These are phyloP conservation scores for Fusarium albosuccineum DNA, from an alignment of 2,329 filamentous ascomycete genomes.

Conservation along the genomic window DNA sequence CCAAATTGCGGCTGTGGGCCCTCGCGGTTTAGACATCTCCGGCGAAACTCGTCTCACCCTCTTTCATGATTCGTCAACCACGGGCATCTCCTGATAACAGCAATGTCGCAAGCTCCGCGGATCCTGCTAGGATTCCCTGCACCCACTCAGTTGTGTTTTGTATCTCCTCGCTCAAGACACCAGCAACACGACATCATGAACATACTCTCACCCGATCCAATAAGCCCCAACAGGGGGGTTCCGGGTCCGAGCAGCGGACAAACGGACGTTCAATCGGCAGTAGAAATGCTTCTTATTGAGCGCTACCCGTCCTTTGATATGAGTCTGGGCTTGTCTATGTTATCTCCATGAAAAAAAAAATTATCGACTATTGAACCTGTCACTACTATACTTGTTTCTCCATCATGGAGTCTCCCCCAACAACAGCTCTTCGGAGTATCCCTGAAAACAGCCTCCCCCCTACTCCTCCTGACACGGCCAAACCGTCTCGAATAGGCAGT, in stretches of 20 bases:
- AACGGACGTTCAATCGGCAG: conserved; percentile 26
- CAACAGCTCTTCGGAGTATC: conserved; percentile 20
- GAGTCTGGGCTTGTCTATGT: conserved; percentile 2
- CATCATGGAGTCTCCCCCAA: conserved; percentile 40
- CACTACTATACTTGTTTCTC: conserved; percentile 6
- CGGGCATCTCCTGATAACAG: conserved; percentile 37
- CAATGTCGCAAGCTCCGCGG: conserved; percentile 43
- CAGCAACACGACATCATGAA: conserved; percentile 35
- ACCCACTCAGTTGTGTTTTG: conserved; percentile 42
- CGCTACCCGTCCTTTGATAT: conserved; percentile 12
- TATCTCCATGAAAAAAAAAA: conserved; percentile 1
- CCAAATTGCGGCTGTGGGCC: conserved; percentile 31
- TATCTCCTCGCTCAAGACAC: conserved; percentile 49
- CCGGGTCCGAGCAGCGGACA: conserved; percentile 15
- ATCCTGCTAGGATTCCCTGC: conserved; percentile 28
- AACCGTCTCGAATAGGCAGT: conserved; percentile 53
- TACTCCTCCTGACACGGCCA: conserved; percentile 56
- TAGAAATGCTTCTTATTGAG: conserved; percentile 31
- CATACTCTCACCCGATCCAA: conserved; percentile 27
- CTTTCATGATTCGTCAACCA: conserved; percentile 43
- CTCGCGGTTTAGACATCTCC: conserved; percentile 45
- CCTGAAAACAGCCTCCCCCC: conserved; percentile 50
- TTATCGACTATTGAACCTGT: conserved; percentile 6
- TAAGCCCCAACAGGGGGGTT: conserved; percentile 13
- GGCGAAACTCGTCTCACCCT: conserved; percentile 38